Evolutionary conservation across 768 basidiomycete genomes (phyloP).

Genomic region (Suillus cothurnatus): DNA sequence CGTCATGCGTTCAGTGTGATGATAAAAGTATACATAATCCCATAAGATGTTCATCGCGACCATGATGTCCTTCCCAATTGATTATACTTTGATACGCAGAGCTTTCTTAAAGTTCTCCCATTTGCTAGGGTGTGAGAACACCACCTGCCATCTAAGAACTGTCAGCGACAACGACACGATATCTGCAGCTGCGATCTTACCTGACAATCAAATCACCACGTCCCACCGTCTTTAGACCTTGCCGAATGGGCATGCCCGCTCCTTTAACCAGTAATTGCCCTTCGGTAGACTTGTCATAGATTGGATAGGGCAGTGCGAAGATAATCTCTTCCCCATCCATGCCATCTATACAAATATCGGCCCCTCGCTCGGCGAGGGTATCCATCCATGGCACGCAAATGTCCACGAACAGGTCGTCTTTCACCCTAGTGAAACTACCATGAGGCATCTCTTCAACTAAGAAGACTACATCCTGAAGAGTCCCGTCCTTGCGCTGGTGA

Average conservation of each 20-base stretch:
- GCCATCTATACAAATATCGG: constrained; percentile 52
- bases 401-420: constrained; percentile 57
- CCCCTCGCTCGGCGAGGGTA: constrained; percentile 46
- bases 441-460: constrained; percentile 62
- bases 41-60: constrained; percentile 23
- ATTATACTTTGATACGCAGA: constrained; percentile 30
- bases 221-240: constrained; percentile 52
- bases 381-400: constrained; percentile 61
- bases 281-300: constrained; percentile 47
- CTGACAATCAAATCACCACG: constrained; percentile 65
- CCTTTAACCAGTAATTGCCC: constrained; percentile 55
- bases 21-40: constrained; percentile 8
- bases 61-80: constrained; percentile 16
- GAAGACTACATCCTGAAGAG: constrained; percentile 68
- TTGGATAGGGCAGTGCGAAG: constrained; percentile 54
- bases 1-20: constrained; percentile 16
- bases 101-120: constrained; percentile 33
- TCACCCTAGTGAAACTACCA: constrained; percentile 55
- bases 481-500: constrained; percentile 60
- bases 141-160: constrained; percentile 32
- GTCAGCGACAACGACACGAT: neutral
- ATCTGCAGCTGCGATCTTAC: constrained; percentile 39
- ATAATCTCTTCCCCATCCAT: constrained; percentile 58
- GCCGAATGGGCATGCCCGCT: constrained; percentile 70
- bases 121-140: constrained; percentile 34